Evolutionary conservation across 306 rosid species (phyloP).

Genomic region (Cucurbita maxima): DNA sequence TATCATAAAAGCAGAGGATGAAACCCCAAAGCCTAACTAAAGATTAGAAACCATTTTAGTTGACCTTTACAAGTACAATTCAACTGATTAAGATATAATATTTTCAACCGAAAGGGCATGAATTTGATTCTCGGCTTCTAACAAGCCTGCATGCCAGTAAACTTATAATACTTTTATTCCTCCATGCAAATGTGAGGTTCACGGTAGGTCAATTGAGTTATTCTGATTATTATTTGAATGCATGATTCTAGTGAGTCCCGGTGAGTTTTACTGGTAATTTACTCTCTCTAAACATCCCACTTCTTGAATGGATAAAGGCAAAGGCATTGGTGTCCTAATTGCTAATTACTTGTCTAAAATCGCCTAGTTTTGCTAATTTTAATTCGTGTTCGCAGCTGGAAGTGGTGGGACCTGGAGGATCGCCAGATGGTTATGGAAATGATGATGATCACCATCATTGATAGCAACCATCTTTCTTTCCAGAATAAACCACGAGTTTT

Average conservation of each 20-base stretch:
- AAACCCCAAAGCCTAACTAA: not conserved
- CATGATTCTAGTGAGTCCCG: not conserved
- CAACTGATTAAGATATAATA: not conserved
- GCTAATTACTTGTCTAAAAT: too few species aligned
- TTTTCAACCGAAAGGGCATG: not conserved
- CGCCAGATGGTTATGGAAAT: slow-evolving; percentile 54
- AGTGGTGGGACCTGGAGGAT: slow-evolving; percentile 95
- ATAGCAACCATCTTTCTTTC: slow-evolving; percentile 7
- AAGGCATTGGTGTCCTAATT: not conserved
- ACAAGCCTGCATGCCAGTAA: not conserved
- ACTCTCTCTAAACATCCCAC: not conserved
- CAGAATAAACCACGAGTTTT: slow-evolving; percentile 36
- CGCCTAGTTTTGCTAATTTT: not conserved
- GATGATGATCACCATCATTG: slow-evolving; percentile 52
- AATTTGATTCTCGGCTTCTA: too few species aligned
- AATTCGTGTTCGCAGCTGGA: slow-evolving; percentile 41
- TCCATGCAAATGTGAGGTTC: not conserved
- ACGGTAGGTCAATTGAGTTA: not conserved
- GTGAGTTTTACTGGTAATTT: not conserved
- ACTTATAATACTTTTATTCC: not conserved
- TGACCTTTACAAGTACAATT: too few species aligned
- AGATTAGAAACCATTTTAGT: not conserved
- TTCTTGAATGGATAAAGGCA: not conserved
- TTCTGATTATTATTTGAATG: not conserved
- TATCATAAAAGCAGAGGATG: not conserved